A percentile compares a stretch with the other conserved stretches of the same genome.
Evolutionary conservation across 2,329 filamentous ascomycete genomes (phyloP).

Genomic region (Colletotrichum lini): DNA sequence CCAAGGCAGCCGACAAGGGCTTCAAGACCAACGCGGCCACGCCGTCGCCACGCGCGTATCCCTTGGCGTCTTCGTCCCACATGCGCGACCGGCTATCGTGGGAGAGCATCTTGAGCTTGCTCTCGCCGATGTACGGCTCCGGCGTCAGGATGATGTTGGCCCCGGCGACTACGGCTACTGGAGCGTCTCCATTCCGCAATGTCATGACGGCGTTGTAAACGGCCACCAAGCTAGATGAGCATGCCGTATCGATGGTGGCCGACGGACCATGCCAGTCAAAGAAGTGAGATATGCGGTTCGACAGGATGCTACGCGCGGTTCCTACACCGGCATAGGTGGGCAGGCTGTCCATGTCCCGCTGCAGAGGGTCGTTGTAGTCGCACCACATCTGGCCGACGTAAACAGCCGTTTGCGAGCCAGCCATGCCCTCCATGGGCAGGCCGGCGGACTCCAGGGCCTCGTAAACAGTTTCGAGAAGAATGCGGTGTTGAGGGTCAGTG

Average conservation of each 20-base stretch:
- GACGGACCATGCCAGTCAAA: constrained; percentile 56
- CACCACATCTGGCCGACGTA: constrained; percentile 43
- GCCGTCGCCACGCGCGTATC: constrained; percentile 62
- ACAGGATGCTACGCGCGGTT: constrained; percentile 50
- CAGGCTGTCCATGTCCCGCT: constrained; percentile 45
- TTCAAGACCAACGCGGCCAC: constrained; percentile 63
- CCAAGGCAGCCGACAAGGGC: constrained; percentile 10
- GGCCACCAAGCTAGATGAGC: constrained; percentile 57
- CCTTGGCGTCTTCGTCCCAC: constrained; percentile 61
- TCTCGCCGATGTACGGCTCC: too few relatives aligned
- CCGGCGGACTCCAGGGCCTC: constrained; percentile 50
- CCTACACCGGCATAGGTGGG: constrained; percentile 51
- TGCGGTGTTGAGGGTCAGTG: constrained; percentile 44
- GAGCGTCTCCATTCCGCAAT: constrained; percentile 51
- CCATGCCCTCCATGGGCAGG: constrained; percentile 16
- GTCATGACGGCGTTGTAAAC: constrained; percentile 56
- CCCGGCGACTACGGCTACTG: constrained; percentile 48
- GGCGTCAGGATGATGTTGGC: constrained; percentile 44
- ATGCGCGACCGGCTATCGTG: constrained; percentile 42
- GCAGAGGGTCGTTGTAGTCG: constrained; percentile 46
- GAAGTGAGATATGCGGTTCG: constrained; percentile 58
- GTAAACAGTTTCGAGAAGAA: constrained; percentile 52
- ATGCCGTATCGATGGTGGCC: constrained; percentile 61
- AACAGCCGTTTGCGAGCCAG: constrained; percentile 12
- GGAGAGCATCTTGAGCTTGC: too few relatives aligned